These are phyloP conservation scores for Yamadazyma ubonensis DNA, from an alignment of 805 yeast species.

Conservation along the genomic window DNA sequence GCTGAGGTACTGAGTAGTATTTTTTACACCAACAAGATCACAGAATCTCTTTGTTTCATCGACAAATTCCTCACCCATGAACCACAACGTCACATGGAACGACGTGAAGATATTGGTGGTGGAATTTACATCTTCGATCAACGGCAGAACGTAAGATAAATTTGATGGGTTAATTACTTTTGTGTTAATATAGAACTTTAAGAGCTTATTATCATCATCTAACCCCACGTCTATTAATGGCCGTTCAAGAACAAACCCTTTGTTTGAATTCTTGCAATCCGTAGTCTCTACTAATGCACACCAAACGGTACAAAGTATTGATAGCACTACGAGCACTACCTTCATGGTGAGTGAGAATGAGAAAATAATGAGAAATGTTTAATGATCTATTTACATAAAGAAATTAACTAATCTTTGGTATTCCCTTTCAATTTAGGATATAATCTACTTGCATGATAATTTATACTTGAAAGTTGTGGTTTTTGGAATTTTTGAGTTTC, in stretches of 20 bases:
- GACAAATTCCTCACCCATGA: constrained; percentile 41
- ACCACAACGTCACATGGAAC: constrained; percentile 44
- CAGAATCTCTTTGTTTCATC: constrained; percentile 46
- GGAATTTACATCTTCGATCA: constrained; percentile 44
- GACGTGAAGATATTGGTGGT: constrained; percentile 50
- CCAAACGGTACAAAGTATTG: neutral
- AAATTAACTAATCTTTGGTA: constrained; percentile 34
- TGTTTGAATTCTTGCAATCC: neutral
- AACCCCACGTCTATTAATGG: constrained; percentile 36
- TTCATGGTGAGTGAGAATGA: too few species aligned
- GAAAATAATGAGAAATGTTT: too few species aligned
- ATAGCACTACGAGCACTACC: too few species aligned
- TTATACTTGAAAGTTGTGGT: constrained; percentile 45
- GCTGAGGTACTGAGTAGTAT: constrained; percentile 24
- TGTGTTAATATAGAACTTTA: constrained; percentile 38
- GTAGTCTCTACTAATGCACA: neutral
- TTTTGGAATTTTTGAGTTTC: constrained; percentile 41
- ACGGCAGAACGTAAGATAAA: constrained; percentile 11
- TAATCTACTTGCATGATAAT: constrained; percentile 57
- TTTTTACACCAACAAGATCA: constrained; percentile 37
- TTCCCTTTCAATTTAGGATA: constrained; percentile 53
- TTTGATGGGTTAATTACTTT: constrained; percentile 20
- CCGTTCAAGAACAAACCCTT: constrained; percentile 20
- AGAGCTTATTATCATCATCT: constrained; percentile 26
- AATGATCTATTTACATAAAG: constrained; percentile 4